Conservation (phyloP, 2,329 filamentous ascomycete species). For the Cladorrhinum sp. region DNA sequence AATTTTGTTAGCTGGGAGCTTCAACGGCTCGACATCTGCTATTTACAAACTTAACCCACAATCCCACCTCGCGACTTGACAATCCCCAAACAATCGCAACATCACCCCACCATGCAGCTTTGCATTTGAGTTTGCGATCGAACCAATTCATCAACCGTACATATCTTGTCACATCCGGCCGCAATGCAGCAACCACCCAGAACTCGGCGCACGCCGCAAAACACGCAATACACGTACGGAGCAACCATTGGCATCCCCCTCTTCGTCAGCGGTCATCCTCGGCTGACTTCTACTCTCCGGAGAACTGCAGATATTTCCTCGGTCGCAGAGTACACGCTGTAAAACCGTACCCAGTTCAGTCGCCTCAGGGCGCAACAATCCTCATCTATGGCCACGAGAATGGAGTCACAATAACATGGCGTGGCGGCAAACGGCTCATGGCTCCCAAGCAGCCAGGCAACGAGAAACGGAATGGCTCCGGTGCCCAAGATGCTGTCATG, state of each 20-base stretch:
- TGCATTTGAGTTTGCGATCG: not conserved
- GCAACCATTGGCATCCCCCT: not conserved
- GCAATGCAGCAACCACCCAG: slow-evolving; percentile 25
- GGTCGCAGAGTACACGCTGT: slow-evolving; percentile 57
- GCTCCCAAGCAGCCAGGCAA: slow-evolving; percentile 35
- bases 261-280: not conserved
- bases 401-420: slow-evolving; percentile 60
- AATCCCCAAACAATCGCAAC: not conserved
- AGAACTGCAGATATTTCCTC: slow-evolving; percentile 53
- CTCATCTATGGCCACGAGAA: slow-evolving; percentile 63
- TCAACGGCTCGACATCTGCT: slow-evolving; percentile 1
- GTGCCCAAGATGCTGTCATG: slow-evolving; percentile 54
- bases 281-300: slow-evolving; percentile 6
- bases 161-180: not conserved
- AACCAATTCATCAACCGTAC: not conserved
- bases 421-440: slow-evolving; percentile 60
- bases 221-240: slow-evolving; percentile 28
- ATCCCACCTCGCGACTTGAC: not conserved
- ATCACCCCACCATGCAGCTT: not conserved
- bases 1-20: slow-evolving; percentile 19
- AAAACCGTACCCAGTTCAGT: slow-evolving; percentile 59
- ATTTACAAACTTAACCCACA: not conserved
- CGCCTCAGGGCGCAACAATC: slow-evolving; percentile 61
- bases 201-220: slow-evolving; percentile 29
- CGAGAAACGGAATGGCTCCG: slow-evolving; percentile 51